Evolutionary conservation across 352 stramenopile species (phyloP).

Genomic region (Phytopythium montanum): DNA sequence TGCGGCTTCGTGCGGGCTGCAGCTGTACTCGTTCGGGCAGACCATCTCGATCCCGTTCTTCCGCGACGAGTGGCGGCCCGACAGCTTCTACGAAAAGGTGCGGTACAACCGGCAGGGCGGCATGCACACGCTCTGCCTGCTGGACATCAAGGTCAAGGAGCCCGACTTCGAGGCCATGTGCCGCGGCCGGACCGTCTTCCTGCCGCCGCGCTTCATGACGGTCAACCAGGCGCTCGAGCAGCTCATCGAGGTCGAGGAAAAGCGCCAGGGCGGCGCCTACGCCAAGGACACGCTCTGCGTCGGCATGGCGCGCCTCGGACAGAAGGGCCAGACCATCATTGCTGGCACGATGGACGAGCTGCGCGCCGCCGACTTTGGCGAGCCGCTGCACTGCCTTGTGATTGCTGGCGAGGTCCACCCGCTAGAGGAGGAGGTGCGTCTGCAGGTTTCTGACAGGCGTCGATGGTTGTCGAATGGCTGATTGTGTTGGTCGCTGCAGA

Average conservation of each 20-base stretch:
- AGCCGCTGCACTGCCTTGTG: conserved; percentile 95
- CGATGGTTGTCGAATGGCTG: conserved; percentile 2
- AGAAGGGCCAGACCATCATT: conserved; percentile 91
- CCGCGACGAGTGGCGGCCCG: conserved; percentile 93
- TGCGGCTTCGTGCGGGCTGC: conserved; percentile 93
- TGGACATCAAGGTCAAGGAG: conserved; percentile 99
- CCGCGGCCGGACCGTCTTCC: conserved; percentile 89
- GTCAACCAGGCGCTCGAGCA: conserved; percentile 95
- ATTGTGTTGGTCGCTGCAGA: conserved; percentile 20
- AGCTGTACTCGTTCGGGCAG: conserved; percentile 98
- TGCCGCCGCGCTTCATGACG: conserved; percentile 98
- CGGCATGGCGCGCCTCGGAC: conserved; percentile 94
- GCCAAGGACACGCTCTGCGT: conserved; percentile 81
- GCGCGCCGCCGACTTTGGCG: conserved; percentile 92
- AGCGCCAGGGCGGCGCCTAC: conserved; percentile 87
- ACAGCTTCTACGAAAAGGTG: conserved; percentile 98
- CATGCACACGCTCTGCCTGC: conserved; percentile 98
- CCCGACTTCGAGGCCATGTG: conserved; percentile 97
- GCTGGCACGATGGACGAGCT: conserved; percentile 95
- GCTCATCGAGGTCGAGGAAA: conserved; percentile 93
- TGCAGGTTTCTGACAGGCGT: neutral
- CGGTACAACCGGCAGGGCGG: conserved; percentile 93
- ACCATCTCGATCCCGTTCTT: conserved; percentile 99
- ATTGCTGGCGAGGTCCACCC: conserved; percentile 95
- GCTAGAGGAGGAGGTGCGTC: conserved; percentile 92